Evolutionary conservation across 2,329 filamentous ascomycete species (phyloP), one percentile per base, ranked within the genome.

Genomic region (Talaromyces amestolkiae): DNA sequence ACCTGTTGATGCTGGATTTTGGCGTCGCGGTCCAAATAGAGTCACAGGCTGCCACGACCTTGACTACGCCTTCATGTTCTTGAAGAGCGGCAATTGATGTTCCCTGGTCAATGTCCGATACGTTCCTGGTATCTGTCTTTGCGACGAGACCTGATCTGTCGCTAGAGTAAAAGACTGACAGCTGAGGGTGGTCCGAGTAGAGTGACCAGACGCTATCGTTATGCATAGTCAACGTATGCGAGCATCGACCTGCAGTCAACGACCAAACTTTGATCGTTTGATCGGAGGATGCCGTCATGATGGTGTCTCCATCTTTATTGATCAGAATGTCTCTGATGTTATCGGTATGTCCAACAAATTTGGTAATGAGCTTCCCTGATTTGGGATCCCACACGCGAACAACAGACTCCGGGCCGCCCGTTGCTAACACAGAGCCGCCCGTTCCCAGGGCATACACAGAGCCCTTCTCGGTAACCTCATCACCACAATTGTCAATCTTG

Each of bases 201-300:
- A 99, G 83, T 1, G 92, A 96, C 95, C 95, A 99, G 24, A 99
- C 92, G 75, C 93, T 97, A 74, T 97, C 93, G 74, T 96, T 96
- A 80, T 99, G 95, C 95, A 99, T 99, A 63, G 93, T 97, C 71
- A 99, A 86, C 0, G 95, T 99, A 78, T 97, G 92, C 90, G 98
- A 94, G 83, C 95, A 99, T 71, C 95, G 86, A 64, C 95, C 95
- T 24, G 93, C 94, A 11, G 91, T 95, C 71, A 98, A 89, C 70
- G 93, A 97, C 95, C 95, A 99, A 65, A 98, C 88, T 81, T 99
- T 99, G 81, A 99, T 90, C 0, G 95, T 98, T 79, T 96, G 93
- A 76, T 99, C 95, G 1, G 94, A 94, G 71, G 93, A 97, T 15
- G 92, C 93, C 0, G 94, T 97, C 83, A 99, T 87, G 71, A 99